These are phyloP conservation scores for Fremontodendron californicum DNA, from an alignment of 345 rosid species.

Conservation along the genomic window DNA sequence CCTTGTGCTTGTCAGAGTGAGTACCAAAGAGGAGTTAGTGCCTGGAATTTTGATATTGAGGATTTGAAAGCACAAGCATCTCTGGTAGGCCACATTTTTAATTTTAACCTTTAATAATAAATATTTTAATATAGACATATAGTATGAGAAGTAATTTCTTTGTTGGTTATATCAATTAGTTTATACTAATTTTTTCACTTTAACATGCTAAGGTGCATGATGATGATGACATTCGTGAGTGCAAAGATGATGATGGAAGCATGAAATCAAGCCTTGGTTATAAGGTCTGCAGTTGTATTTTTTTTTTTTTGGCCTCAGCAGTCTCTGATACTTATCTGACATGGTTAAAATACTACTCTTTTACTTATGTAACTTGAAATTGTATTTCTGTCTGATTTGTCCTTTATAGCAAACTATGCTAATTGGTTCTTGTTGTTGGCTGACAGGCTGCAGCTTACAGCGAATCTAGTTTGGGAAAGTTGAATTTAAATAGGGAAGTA, in stretches of 20 bases:
- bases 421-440: constrained; percentile 15
- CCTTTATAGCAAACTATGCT: background rate
- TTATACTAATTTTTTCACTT: constrained; percentile 17
- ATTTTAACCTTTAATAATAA: background rate
- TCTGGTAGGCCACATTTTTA: constrained; percentile 48
- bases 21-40: constrained; percentile 97
- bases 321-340: background rate
- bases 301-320: background rate
- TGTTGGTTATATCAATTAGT: constrained; percentile 12
- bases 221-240: constrained; percentile 62
- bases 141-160: background rate
- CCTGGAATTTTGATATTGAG: constrained; percentile 94
- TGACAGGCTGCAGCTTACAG: constrained; percentile 32
- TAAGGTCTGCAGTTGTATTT: constrained; percentile 35
- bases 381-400: background rate
- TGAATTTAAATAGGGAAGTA: constrained; percentile 27
- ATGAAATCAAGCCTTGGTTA: constrained; percentile 30
- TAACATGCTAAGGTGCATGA: constrained; percentile 53
- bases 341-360: background rate
- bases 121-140: constrained; percentile 3
- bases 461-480: constrained; percentile 27
- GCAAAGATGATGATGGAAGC: constrained; percentile 52
- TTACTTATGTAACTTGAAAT: background rate
- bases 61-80: constrained; percentile 96
- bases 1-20: constrained; percentile 59